Evolutionary conservation across 106 monocot species (phyloP), one percentile per base, ranked within the genome.

Genomic region (Vanilla planifolia): DNA sequence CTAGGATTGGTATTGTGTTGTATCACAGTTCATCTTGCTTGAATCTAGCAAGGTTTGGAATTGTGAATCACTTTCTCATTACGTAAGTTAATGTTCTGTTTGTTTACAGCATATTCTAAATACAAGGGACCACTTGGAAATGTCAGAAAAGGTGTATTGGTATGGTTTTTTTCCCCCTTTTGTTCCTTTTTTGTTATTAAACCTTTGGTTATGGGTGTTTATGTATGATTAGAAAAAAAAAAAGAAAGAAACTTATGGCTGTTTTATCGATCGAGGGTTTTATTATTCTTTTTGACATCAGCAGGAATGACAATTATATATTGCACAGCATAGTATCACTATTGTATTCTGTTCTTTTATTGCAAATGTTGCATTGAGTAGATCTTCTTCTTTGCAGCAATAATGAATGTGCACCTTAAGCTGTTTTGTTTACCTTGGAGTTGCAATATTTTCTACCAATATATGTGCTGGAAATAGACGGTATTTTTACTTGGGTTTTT

Each of bases 141-240:
- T 77, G 98, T 98, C 21, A 85, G 98, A 73, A 98, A 98, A 71
- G 98, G 98, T 20, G 98, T 85, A 42, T 47, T 98, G 84, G 98
- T 98, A 96, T 58, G 75, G 52, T 29, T 59, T 15, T 50, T 62
- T 9, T 51, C 19, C 21, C n/a, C n/a, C n/a, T n/a, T 51, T 37
- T 37, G 0, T 3, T 6, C 20, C 5, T 55, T 45, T 23, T 21
- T 29, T 21, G 4, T 32, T 47, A 24, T 27, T 6, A 26, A 24
- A 15, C 24, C 55, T 44, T 57, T 45, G n/a, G n/a, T 10, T 35
- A 0, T 48, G 23, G 66, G 30, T 47, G 35, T 20, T 36, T 64
- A 11, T 45, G 65, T 22, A 43, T 33, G 21, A 36, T 3, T 35
- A 21, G 30, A 53, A 50, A 7, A 3, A 50, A 50, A 50, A 26